Percentiles rank a stretch among this genome's conserved stretches.
Evolutionary conservation across 768 basidiomycete genomes (phyloP).

Genomic region (Pulveroboletus sp.): DNA sequence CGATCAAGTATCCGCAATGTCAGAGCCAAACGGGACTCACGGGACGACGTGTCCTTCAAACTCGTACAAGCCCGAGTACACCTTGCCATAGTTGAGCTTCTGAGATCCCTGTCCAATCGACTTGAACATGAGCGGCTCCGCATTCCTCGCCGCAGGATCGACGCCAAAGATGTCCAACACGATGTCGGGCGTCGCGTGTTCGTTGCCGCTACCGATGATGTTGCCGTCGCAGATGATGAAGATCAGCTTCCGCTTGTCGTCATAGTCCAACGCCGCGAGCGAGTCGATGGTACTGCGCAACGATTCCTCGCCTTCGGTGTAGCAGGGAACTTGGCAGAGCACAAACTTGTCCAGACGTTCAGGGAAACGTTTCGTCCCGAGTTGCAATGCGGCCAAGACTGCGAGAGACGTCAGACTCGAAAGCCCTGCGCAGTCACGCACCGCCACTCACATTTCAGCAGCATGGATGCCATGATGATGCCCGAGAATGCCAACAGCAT

Average conservation of each 20-base stretch:
- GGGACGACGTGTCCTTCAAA: conserved; percentile 69
- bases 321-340: conserved; percentile 65
- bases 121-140: conserved; percentile 64
- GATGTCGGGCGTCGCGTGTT: conserved; percentile 60
- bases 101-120: conserved; percentile 64
- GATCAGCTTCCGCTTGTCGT: conserved; percentile 67
- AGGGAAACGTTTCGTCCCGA: conserved; percentile 55
- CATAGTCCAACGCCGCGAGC: conserved; percentile 58
- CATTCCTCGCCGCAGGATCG: conserved; percentile 57
- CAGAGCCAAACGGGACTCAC: conserved; percentile 30
- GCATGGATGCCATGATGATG: conserved; percentile 54
- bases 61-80: conserved; percentile 69
- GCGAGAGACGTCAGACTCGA: conserved; percentile 7
- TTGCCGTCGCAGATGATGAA: conserved; percentile 69
- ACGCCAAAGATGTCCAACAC: conserved; percentile 66
- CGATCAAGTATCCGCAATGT: background rate
- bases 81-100: conserved; percentile 66
- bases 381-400: conserved; percentile 66
- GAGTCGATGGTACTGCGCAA: conserved; percentile 67
- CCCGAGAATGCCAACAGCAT: conserved; percentile 52
- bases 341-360: conserved; percentile 69
- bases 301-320: conserved; percentile 69
- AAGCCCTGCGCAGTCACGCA: background rate
- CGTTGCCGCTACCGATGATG: conserved; percentile 67
- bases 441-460: conserved; percentile 50